A percentile compares a stretch with the other conserved stretches of the same genome.
These are phyloP conservation scores for Neurospora discreta DNA, from an alignment of 495 filamentous ascomycete genomes.

Conservation along the genomic window DNA sequence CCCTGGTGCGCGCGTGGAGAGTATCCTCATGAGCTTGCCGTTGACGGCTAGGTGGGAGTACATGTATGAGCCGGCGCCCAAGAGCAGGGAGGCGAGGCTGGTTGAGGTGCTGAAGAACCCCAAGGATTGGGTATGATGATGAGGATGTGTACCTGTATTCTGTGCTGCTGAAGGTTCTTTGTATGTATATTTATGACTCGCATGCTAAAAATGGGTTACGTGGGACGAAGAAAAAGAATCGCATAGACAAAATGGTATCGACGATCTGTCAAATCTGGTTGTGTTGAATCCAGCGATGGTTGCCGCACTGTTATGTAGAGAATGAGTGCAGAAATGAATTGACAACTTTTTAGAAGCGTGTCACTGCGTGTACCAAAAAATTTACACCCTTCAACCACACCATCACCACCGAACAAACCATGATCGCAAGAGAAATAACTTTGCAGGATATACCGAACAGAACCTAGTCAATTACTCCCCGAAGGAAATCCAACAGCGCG, in stretches of 20 bases:
- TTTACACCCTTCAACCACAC: neutral
- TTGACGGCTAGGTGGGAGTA: conserved; percentile 91
- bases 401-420: neutral
- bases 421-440: too few relatives aligned
- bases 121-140: conserved; percentile 69
- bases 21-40: conserved; percentile 94
- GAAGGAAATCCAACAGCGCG: neutral
- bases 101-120: conserved; percentile 77
- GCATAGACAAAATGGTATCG: neutral
- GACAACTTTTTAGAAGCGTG: neutral
- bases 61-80: conserved; percentile 75
- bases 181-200: conserved; percentile 5
- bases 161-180: neutral
- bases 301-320: neutral
- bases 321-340: neutral
- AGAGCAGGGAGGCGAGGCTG: conserved; percentile 61
- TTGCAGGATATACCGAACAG: neutral
- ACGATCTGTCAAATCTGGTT: neutral
- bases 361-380: neutral
- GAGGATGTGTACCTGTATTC: conserved; percentile 1
- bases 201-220: neutral
- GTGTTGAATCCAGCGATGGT: neutral
- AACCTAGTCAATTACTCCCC: neutral
- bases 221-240: neutral
- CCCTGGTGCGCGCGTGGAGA: conserved; percentile 83